phyloP scores from a whole-genome alignment of 2,329 filamentous ascomycete genomes.

The Neopestalotiopsis rosae region DNA sequence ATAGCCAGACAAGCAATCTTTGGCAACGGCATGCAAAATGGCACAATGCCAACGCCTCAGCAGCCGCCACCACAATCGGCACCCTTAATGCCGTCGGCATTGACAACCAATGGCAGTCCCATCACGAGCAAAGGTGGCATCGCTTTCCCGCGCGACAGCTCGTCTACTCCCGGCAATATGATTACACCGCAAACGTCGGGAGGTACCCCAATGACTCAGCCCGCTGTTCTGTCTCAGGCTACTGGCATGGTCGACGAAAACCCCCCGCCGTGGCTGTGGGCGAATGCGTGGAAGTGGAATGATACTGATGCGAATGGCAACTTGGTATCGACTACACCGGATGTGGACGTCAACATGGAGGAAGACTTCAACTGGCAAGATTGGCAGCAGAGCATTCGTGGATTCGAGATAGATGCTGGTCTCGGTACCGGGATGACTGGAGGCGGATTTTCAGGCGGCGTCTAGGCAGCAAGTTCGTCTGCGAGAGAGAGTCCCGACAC shows the following conservation, averaged over 20 bases:
- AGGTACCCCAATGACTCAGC: background rate
- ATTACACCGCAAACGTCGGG: background rate
- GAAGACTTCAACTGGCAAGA: constrained; percentile 54
- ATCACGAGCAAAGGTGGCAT: constrained; percentile 15
- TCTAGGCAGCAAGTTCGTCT: constrained; percentile 22
- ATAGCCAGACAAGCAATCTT: constrained; percentile 5
- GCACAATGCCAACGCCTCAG: background rate
- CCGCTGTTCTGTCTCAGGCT: constrained; percentile 9
- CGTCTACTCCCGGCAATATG: background rate
- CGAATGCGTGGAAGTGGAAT: constrained; percentile 25
- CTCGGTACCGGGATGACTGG: constrained; percentile 29
- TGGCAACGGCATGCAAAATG: constrained; percentile 1
- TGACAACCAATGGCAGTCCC: constrained; percentile 11
- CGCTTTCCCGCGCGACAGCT: constrained; percentile 13
- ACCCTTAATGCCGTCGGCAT: background rate
- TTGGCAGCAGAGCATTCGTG: constrained; percentile 50
- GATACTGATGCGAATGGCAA: constrained; percentile 31
- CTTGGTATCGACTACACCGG: constrained; percentile 33
- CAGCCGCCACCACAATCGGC: constrained; percentile 9
- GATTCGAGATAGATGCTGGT: constrained; percentile 40
- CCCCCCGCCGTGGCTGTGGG: constrained; percentile 49
- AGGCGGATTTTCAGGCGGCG: constrained; percentile 34
- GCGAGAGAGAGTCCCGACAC: background rate
- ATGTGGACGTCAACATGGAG: constrained; percentile 40
- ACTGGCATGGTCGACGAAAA: constrained; percentile 35